Evolutionary conservation across 371 early-diverging fungal genomes (phyloP).

Genomic region (Saksenaea oblongispora): DNA sequence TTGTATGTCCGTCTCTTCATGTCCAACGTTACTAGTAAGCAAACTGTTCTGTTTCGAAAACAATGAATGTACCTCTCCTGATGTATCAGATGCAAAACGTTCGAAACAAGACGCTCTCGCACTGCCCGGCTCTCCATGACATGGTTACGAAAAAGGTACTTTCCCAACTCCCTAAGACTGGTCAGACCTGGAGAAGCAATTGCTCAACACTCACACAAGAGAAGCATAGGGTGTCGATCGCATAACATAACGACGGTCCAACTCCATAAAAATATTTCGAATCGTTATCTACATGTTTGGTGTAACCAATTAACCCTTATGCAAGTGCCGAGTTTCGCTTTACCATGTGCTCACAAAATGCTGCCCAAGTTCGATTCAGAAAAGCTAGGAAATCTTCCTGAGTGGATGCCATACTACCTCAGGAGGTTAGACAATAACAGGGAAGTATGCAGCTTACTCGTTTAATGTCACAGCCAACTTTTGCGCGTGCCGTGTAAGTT

Average conservation of each 20-base stretch:
- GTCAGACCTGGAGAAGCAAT: background rate
- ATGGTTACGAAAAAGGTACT: constrained; percentile 65
- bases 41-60: background rate
- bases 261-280: constrained; percentile 84
- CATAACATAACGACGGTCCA: constrained; percentile 89
- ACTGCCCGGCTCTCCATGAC: constrained; percentile 42
- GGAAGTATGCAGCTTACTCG: constrained; percentile 23
- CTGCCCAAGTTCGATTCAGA: constrained; percentile 59
- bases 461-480: constrained; percentile 22
- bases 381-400: constrained; percentile 48
- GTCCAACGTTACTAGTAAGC: background rate
- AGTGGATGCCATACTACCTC: constrained; percentile 16
- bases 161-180: constrained; percentile 62
- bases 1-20: constrained; percentile 52
- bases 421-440: background rate
- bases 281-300: constrained; percentile 57
- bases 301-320: background rate
- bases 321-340: constrained; percentile 1
- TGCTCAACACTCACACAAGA: constrained; percentile 55
- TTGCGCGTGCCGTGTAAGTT: constrained; percentile 52
- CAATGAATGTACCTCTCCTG: background rate
- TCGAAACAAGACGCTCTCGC: background rate
- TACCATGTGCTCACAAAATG: constrained; percentile 68
- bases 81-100: constrained; percentile 5
- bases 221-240: constrained; percentile 67